Evolutionary conservation across 306 rosid genomes (phyloP).

Genomic region (Cotoneaster glaucophyllus): DNA sequence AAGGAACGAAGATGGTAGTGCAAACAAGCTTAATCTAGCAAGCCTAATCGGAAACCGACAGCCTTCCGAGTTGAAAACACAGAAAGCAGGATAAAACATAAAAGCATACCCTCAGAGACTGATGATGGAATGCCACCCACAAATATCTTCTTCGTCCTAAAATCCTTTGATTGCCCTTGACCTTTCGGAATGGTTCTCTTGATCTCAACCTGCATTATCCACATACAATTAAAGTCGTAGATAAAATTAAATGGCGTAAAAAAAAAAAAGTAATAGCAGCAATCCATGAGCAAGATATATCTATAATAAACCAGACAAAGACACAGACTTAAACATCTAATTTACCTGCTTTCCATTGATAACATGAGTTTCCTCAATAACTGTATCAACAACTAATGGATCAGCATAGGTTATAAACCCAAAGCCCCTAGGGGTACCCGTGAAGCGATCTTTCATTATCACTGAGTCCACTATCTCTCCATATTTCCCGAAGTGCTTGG

Average conservation of each 20-base stretch:
- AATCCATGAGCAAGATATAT: background rate
- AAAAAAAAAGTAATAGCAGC: background rate
- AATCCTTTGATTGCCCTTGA: conserved; percentile 64
- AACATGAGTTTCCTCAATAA: conserved; percentile 68
- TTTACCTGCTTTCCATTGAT: conserved; percentile 72
- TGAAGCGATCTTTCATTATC: conserved; percentile 82
- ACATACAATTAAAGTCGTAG: background rate
- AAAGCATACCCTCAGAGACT: conserved; percentile 57
- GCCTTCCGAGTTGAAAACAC: background rate
- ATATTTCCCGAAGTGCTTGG: conserved; percentile 76
- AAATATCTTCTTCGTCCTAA: conserved; percentile 81
- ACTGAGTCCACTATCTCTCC: conserved; percentile 92
- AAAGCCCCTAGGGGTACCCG: conserved; percentile 81
- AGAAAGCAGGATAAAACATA: background rate
- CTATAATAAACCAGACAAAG: background rate
- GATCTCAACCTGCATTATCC: conserved; percentile 60
- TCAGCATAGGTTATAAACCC: conserved; percentile 85
- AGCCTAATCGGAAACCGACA: background rate
- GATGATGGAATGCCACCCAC: conserved; percentile 89
- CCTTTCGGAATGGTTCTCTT: conserved; percentile 96
- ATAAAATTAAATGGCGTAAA: background rate
- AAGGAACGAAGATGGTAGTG: background rate
- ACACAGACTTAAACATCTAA: background rate
- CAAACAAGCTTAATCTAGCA: background rate
- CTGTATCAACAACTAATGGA: conserved; percentile 78